Evolutionary conservation across 2,329 filamentous ascomycete species (phyloP).

Genomic region (Hortaea werneckii): DNA sequence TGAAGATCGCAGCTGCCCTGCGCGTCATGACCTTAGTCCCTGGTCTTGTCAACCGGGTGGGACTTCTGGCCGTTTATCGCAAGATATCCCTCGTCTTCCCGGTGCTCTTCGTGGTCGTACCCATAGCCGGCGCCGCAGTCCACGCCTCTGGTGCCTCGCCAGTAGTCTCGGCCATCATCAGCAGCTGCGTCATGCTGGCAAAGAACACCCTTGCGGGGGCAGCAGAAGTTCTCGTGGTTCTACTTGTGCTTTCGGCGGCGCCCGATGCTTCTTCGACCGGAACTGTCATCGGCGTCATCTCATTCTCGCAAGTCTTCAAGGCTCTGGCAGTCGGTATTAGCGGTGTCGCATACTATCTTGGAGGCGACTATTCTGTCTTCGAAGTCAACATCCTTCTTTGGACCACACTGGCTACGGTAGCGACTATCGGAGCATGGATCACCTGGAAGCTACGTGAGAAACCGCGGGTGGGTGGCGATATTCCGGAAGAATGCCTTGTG

Average conservation of each 20-base stretch:
- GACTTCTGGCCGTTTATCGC: conserved; percentile 36
- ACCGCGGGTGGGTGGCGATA: conserved; percentile 35
- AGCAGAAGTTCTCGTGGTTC: conserved; percentile 33
- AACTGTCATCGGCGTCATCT: conserved; percentile 39
- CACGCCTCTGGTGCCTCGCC: conserved; percentile 19
- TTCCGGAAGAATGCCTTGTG: conserved; percentile 32
- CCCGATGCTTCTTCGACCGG: conserved; percentile 38
- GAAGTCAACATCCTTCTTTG: conserved; percentile 37
- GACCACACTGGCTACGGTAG: conserved; percentile 32
- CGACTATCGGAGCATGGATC: conserved; percentile 31
- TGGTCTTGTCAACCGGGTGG: conserved; percentile 26
- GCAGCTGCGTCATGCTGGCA: conserved; percentile 30
- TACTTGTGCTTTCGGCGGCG: conserved; percentile 39
- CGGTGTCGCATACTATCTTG: conserved; percentile 36
- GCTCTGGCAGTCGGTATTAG: conserved; percentile 37
- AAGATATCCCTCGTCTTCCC: conserved; percentile 31
- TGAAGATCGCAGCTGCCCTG: conserved; percentile 32
- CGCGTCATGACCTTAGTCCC: conserved; percentile 30
- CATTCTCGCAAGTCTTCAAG: conserved; percentile 36
- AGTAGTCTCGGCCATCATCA: conserved; percentile 28
- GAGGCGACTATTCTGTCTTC: conserved; percentile 33
- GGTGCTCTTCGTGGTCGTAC: conserved; percentile 30
- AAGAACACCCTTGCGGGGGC: conserved; percentile 34
- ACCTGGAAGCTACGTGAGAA: conserved; percentile 37
- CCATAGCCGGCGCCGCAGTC: conserved; percentile 28